Base-by-base conservation (phyloP, 257 asterid species). In the Craterostigma plantagineum region DNA sequence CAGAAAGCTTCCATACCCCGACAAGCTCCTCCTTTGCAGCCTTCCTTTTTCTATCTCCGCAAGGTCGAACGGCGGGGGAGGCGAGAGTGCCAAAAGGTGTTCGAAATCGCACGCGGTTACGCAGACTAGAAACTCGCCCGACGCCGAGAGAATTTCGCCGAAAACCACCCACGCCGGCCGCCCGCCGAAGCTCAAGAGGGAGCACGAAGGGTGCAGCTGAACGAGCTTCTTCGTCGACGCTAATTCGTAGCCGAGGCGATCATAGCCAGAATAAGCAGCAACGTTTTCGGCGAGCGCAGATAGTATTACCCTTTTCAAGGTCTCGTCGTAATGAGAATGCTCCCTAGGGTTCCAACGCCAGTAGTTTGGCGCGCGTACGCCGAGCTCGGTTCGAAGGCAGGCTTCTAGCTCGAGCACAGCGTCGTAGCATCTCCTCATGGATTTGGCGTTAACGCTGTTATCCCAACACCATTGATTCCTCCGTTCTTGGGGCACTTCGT, bases 191-290 rank as follows among this genome's bases (percentile, higher is more conserved):
- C 51, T 79, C 48, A 70, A 62, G 54, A 87, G 60, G 33, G 98
- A 82, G 55, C 86, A 79, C 13, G 98, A 74, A 34, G 93, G 95
- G 58, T 87, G 98, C 37, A 87, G 57, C 41, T 82, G 85, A 34
- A 82, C 65, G 62, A 69, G 79, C 54, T 79, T 87, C 70, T 81
- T 66, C 17, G 86, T 57, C 14, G 61, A 45, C 8, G 86, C 95
- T 63, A 87, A 86, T 61, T 76, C 74, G 67, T 76, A 87, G 36
- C 98, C 98, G 59, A 87, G 93, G 48, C 60, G 79, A 65, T 87
- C 95, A 62, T 76, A 69, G 45, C 98, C 98, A 14, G 95, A 76
- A 65, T 74, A 82, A 79, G 82, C 60, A 33, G 98, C 95, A 58
- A 82, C 85, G 60, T 82, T 87, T 61, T 83, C 98, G 3, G 83